Evolutionary conservation across 1,139 yeast species (phyloP), one percentile per base, ranked within the genome.

Genomic region (Pichia sp.): DNA sequence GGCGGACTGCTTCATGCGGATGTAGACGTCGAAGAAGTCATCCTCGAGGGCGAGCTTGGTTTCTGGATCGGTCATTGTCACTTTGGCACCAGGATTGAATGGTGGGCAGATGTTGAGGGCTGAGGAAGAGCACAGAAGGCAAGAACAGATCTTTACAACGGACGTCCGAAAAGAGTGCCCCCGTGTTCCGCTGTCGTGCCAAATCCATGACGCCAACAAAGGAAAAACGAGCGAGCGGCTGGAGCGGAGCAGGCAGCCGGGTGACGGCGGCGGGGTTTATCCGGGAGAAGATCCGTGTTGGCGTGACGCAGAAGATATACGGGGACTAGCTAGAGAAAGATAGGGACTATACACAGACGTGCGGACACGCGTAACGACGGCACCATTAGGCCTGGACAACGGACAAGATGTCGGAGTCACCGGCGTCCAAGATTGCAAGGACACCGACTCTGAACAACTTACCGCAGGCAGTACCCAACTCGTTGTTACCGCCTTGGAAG

Each of bases 401-500:
- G 66, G 87, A 72, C 72, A 93, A 87, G 79, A 95, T 91, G 79
- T 95, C 99, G 70, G 99, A 93, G 83, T 95, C 99, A 91, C 99
- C 99, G 70, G 96, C 97, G 71, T 95, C 99, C 73, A 91, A 80
- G 71, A 95, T 76, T 70, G 98, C 82, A 73, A 93, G 80, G 71
- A 91, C 93, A 82, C 98, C 98, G 70, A 93, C 99, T 83, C 98
- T 91, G 97, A 95, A 93, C 74, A 93, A 90, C 82, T 88, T 91
- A 90, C 99, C 99, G 79, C 97, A 93, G 68, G 96, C 96, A 71
- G 99, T 95, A 83, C 99, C 98, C 74, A 93, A 89, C 82, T 91
- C 97, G 80, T 91, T 91, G 97, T 91, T 91, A 79, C 97, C 96
- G 82, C 98, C 99, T 79, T 87, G 95, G 96, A 91, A 93, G 85